phyloP scores from a whole-genome alignment of 768 basidiomycete genomes.

The Sarcomyxa edulis region DNA sequence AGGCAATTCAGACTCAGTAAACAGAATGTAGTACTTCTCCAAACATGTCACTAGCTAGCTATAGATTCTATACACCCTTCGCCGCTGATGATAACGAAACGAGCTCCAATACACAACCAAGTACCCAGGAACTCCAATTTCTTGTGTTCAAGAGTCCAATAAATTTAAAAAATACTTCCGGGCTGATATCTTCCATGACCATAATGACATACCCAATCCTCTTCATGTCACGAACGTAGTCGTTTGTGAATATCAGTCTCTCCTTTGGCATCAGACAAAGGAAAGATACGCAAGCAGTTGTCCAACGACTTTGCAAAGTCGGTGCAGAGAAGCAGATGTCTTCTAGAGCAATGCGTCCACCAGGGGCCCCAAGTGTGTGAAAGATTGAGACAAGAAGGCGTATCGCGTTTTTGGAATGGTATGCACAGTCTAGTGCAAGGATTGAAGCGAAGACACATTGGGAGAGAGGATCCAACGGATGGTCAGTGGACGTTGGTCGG shows the following conservation, averaged over 20 bases:
- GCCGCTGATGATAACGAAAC: slow-evolving; percentile 47
- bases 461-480: slow-evolving; percentile 40
- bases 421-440: slow-evolving; percentile 64
- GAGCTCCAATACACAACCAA: slow-evolving; percentile 36
- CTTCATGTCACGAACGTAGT: slow-evolving; percentile 39
- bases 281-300: slow-evolving; percentile 22
- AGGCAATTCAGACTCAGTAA: slow-evolving; percentile 2
- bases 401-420: slow-evolving; percentile 54
- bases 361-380: slow-evolving; percentile 35
- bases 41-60: slow-evolving; percentile 4
- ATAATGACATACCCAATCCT: slow-evolving; percentile 50
- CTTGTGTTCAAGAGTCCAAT: slow-evolving; percentile 37
- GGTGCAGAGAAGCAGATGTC: slow-evolving; percentile 50
- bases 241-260: slow-evolving; percentile 42
- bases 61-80: too few species aligned
- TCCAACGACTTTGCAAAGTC: slow-evolving; percentile 17
- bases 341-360: slow-evolving; percentile 52
- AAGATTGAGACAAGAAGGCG: slow-evolving; percentile 49
- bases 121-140: slow-evolving; percentile 38
- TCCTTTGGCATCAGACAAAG: slow-evolving; percentile 38
- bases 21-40: too few species aligned
- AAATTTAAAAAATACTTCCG: slow-evolving; percentile 56
- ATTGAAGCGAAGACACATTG: slow-evolving; percentile 37
- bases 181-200: slow-evolving; percentile 49
- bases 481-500: slow-evolving; percentile 18